Conservation (phyloP, 2,329 filamentous ascomycete species). For the Conoideocrella luteorostrata region DNA sequence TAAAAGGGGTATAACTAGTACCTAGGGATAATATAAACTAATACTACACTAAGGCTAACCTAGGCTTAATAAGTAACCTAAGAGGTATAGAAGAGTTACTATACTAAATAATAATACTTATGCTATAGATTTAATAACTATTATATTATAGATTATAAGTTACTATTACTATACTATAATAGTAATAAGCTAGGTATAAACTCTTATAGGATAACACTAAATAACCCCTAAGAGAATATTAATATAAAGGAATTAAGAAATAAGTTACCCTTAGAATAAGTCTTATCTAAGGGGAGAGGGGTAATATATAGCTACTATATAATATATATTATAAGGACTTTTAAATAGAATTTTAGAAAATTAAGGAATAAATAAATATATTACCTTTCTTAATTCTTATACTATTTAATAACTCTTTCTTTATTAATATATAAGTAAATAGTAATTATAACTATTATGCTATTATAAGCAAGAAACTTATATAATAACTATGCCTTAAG, state of each 20-base stretch:
- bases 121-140: not conserved
- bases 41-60: not conserved
- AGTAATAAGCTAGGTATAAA: not conserved
- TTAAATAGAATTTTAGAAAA: too few relatives aligned
- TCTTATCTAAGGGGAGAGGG: too few relatives aligned
- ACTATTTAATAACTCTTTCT: not conserved
- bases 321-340: too few relatives aligned
- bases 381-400: not conserved
- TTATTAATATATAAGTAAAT: not conserved
- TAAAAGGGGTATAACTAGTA: not conserved
- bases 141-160: not conserved
- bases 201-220: not conserved
- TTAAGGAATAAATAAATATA: too few relatives aligned
- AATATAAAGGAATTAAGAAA: too few relatives aligned
- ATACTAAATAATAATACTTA: not conserved
- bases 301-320: too few relatives aligned
- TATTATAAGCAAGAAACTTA: too few relatives aligned
- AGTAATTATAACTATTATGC: constrained; percentile 2
- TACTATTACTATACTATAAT: not conserved
- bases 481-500: too few relatives aligned
- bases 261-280: too few relatives aligned
- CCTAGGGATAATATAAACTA: too few relatives aligned
- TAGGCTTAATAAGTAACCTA: not conserved
- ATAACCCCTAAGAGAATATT: not conserved
- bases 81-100: not conserved